Evolutionary conservation across 441 rosid genomes (phyloP), one percentile per base, ranked within the genome.

Genomic region (Pelargonium fulgidum): DNA sequence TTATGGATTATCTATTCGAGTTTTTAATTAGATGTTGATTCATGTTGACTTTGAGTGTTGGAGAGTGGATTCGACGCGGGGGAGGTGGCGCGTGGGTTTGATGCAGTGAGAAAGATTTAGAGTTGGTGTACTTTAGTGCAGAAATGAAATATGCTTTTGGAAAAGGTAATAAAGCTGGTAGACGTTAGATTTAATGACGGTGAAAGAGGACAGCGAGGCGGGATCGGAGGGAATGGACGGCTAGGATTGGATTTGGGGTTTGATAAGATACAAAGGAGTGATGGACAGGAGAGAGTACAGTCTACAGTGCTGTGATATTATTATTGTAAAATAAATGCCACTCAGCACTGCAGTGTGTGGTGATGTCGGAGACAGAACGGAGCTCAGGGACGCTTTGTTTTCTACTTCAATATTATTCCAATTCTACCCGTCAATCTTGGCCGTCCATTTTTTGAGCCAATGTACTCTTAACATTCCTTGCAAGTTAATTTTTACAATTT

Each of bases 111-210:
- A 11, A 33, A 33, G 39, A 33, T 33, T 33, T 33, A 3, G 39
- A 33, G 39, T 33, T 33, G 39, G 54, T 48, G 54, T 48, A 48
- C 54, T 48, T 48, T 48, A 13, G 33, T 26, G 33, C 33, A 26
- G 33, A 26, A 24, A 24, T 24, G 29, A 3, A 13, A 10, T 12
- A 48, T 48, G 12, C 5, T 48, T 33, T 33, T 33, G 39, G 39
- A 33, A 48, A 4, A 12, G 56, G 56, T 50, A 50, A 50, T 12
- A 50, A 76, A 72, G 85, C 67, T 70, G 84, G 65, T 19, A 75
- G 82, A 79, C 76, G 81, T 76, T 79, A 81, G 84, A 79, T 48
- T 84, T 72, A 76, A 81, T 67, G 80, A 70, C 69, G 68, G 76
- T 59, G 75, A 71, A 75, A 70, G 74, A 72, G 75, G 72, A 72